Percentiles rank a stretch among this genome's conserved stretches.
Conservation (phyloP, 2,329 filamentous ascomycete genomes). For the Laburnicola sp. region DNA sequence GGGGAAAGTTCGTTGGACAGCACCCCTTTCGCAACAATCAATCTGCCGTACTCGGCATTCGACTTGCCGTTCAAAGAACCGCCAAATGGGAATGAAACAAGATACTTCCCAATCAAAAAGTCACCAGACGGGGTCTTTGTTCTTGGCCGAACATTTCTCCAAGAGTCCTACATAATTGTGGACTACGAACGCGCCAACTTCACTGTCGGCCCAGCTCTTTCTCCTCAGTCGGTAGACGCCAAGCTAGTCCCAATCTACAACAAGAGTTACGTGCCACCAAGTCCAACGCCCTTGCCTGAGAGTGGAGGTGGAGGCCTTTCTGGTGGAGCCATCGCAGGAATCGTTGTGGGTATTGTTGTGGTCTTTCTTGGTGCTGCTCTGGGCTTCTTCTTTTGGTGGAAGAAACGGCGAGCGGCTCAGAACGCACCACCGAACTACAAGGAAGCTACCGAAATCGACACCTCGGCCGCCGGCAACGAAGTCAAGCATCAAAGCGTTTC, state of each 20-base stretch:
- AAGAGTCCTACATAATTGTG: constrained; percentile 44
- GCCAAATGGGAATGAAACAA: constrained; percentile 13
- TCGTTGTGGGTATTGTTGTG: constrained; percentile 39
- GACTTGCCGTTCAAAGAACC: constrained; percentile 19
- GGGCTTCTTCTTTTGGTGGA: constrained; percentile 34
- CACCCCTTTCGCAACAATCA: constrained; percentile 22
- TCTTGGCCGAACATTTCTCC: constrained; percentile 42
- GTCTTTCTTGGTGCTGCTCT: constrained; percentile 29
- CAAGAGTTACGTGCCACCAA: constrained; percentile 17
- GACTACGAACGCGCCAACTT: constrained; percentile 44
- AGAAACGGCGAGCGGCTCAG: constrained; percentile 19
- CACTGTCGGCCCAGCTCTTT: constrained; percentile 33
- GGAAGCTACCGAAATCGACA: constrained; percentile 33
- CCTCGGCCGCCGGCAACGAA: constrained; percentile 29
- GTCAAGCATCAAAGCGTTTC: constrained; percentile 38
- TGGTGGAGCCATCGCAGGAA: constrained; percentile 38
- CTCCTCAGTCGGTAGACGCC: constrained; percentile 21
- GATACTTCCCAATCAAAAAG: constrained; percentile 40
- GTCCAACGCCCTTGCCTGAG: constrained; percentile 3
- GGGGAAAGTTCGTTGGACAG: constrained; percentile 9
- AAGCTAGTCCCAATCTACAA: constrained; percentile 32
- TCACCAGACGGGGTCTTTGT: constrained; percentile 28
- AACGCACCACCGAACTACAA: constrained; percentile 9
- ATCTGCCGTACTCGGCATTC: constrained; percentile 37
- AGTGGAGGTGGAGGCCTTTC: constrained; percentile 21